A percentile compares a stretch with the other conserved stretches of the same genome.
phyloP scores from a whole-genome alignment of 169 alveolate species.

The Eimeria mitis region DNA sequence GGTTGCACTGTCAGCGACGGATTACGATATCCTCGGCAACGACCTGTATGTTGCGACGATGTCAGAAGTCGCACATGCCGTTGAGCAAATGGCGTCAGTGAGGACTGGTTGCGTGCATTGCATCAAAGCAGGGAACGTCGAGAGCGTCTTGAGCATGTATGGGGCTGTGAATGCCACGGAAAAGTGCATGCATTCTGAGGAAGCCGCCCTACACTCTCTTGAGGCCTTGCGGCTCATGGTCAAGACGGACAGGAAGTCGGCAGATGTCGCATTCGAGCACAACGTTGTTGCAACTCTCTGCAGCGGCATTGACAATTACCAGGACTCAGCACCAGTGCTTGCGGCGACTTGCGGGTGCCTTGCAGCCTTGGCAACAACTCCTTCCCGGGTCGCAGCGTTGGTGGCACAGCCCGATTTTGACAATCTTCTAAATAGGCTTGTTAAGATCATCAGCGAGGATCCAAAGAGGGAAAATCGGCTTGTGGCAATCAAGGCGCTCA shows the following conservation, averaged over 20 bases:
- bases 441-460: conserved; percentile 86
- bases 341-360: conserved; percentile 93
- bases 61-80: conserved; percentile 81
- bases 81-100: conserved; percentile 80
- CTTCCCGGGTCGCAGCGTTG: conserved; percentile 90
- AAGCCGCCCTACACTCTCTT: conserved; percentile 78
- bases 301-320: conserved; percentile 89
- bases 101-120: conserved; percentile 53
- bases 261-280: conserved; percentile 90
- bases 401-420: conserved; percentile 90
- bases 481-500: conserved; percentile 85
- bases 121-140: conserved; percentile 78
- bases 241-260: conserved; percentile 90
- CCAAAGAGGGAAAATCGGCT: conserved; percentile 86
- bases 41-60: conserved; percentile 80
- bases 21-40: conserved; percentile 78
- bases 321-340: conserved; percentile 89
- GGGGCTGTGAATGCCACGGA: conserved; percentile 53
- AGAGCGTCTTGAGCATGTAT: conserved; percentile 63
- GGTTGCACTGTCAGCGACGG: conserved; percentile 63
- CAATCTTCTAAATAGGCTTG: conserved; percentile 85
- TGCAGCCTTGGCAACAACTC: conserved; percentile 93
- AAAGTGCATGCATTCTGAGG: conserved; percentile 64
- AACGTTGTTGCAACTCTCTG: conserved; percentile 90
- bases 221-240: conserved; percentile 89